Percentiles rank a stretch among this genome's conserved stretches.
Conservation (phyloP, 2,329 filamentous ascomycete genomes). For the Aureobasidium sp. region DNA sequence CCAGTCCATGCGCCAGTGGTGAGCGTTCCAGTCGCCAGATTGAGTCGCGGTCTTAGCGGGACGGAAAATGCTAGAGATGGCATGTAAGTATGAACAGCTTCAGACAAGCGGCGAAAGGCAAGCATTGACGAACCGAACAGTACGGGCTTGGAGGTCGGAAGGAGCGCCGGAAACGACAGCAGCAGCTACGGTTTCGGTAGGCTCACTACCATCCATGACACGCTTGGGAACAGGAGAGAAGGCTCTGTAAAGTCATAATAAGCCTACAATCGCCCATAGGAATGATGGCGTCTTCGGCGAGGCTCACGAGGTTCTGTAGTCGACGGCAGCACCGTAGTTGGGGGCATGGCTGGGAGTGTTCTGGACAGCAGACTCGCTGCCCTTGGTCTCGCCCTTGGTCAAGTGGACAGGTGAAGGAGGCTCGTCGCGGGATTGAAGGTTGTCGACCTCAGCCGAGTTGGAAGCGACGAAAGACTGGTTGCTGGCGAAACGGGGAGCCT, state of each 20-base stretch:
- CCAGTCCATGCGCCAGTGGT: slow-evolving; percentile 98
- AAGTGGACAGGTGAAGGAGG: slow-evolving; percentile 13
- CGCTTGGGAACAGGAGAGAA: slow-evolving; percentile 87
- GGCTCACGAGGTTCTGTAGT: slow-evolving; percentile 84
- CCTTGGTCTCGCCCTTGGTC: slow-evolving; percentile 35
- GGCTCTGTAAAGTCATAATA: slow-evolving; percentile 45
- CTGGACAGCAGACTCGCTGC: slow-evolving; percentile 40
- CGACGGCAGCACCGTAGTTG: slow-evolving; percentile 70
- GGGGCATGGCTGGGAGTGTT: slow-evolving; percentile 58
- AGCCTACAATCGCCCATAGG: slow-evolving; percentile 14
- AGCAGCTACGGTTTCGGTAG: slow-evolving; percentile 63
- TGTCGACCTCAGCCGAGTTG: slow-evolving; percentile 26
- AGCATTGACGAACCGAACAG: slow-evolving; percentile 63
- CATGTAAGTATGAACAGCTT: slow-evolving; percentile 1
- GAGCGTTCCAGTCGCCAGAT: slow-evolving; percentile 76
- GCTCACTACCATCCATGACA: slow-evolving; percentile 86
- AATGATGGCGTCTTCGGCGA: neutral
- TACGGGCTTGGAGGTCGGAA: slow-evolving; percentile 84
- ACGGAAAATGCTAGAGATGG: slow-evolving; percentile 66
- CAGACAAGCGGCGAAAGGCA: slow-evolving; percentile 13
- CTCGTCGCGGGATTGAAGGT: slow-evolving; percentile 8
- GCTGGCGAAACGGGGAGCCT: slow-evolving; percentile 8
- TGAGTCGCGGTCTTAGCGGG: slow-evolving; percentile 93
- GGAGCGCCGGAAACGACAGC: slow-evolving; percentile 87
- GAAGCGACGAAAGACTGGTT: slow-evolving; percentile 26